Base-by-base conservation (phyloP, 352 stramenopile genomes). In the Globisporangium takayamanum region DNA sequence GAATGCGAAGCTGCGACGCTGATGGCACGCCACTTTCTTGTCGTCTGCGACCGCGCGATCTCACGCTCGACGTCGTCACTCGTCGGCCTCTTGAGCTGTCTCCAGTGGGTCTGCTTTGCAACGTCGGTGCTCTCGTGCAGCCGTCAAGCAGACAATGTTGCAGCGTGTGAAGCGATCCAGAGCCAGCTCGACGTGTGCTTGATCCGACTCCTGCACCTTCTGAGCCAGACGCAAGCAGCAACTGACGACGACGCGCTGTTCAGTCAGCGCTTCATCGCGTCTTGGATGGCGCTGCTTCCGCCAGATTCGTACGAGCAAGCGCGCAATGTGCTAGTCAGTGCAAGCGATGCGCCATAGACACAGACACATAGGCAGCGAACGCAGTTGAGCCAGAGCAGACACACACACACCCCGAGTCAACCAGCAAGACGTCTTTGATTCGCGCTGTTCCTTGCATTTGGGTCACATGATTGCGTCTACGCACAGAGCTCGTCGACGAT, bases 401-500 rank as follows among this genome's bases (percentile, higher is more conserved):
- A 39, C 33, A 39, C 1, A 12, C 33, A 39, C 22, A 22, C 22
- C 22, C 22, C 22, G 33, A 12, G 10, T 39, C 33, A 14, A 12
- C 11, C 33, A 12, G 10, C 33, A 14, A 39, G 33, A 12, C 7
- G 33, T 12, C 33, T 39, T 39, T 39, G 33, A 39, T 39, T 10
- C 33, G 7, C 33, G 33, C 33, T 39, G 6, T 7, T 39, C 7
- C 33, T 39, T 39, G 6, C 33, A 39, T 39, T 39, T 7, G 33
- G 1, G 8, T 39, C 33, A 7, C 33, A 12, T 7, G 33, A 39
- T 2, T 12, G 10, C 11, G 26, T 37, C 61, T 64, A 77, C 25
- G 67, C 70, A 44, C 78, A 88, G 50, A 90, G 50, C 46, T 88
- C 74, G 61, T 98, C 87, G 18, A 98, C 60, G 42, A 97, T 84